A percentile compares a stretch with the other conserved stretches of the same genome.
Evolutionary conservation across 805 yeast genomes (phyloP).

Genomic region (Candida coleopterorum): DNA sequence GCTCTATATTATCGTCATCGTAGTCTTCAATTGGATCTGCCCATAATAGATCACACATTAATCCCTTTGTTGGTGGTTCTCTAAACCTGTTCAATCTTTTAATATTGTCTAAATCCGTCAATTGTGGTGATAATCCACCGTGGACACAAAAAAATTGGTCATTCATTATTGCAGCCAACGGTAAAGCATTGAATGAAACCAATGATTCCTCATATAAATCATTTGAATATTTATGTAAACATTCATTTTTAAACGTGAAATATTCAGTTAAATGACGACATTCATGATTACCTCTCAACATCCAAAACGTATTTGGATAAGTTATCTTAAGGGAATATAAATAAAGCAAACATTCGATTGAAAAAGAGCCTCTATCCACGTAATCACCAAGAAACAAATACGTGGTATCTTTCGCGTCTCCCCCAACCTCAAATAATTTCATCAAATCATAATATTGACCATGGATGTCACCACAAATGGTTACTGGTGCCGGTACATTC

Average conservation of each 20-base stretch:
- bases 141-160: slow-evolving; percentile 93
- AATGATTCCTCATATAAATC: slow-evolving; percentile 69
- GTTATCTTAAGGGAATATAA: slow-evolving; percentile 75
- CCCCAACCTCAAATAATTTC: slow-evolving; percentile 91
- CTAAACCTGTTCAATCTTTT: slow-evolving; percentile 70
- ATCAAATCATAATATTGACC: slow-evolving; percentile 90
- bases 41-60: slow-evolving; percentile 95
- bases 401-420: slow-evolving; percentile 71
- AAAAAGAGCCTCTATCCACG: slow-evolving; percentile 90
- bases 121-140: slow-evolving; percentile 90
- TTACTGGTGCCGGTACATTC: slow-evolving; percentile 84
- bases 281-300: slow-evolving; percentile 93
- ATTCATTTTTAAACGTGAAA: slow-evolving; percentile 88
- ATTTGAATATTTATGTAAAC: slow-evolving; percentile 73
- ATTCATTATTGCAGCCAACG: slow-evolving; percentile 91
- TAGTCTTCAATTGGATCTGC: slow-evolving; percentile 92
- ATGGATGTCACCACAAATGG: slow-evolving; percentile 96
- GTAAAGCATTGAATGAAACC: slow-evolving; percentile 77
- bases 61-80: slow-evolving; percentile 90
- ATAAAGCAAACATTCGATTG: slow-evolving; percentile 75
- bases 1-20: slow-evolving; percentile 43
- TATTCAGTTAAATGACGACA: slow-evolving; percentile 89
- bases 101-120: slow-evolving; percentile 65
- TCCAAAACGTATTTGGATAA: slow-evolving; percentile 68
- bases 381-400: slow-evolving; percentile 90